Percentiles rank a stretch among this genome's conserved stretches.
Conservation (phyloP, 352 stramenopile species). For the Phytopythium litorale region DNA sequence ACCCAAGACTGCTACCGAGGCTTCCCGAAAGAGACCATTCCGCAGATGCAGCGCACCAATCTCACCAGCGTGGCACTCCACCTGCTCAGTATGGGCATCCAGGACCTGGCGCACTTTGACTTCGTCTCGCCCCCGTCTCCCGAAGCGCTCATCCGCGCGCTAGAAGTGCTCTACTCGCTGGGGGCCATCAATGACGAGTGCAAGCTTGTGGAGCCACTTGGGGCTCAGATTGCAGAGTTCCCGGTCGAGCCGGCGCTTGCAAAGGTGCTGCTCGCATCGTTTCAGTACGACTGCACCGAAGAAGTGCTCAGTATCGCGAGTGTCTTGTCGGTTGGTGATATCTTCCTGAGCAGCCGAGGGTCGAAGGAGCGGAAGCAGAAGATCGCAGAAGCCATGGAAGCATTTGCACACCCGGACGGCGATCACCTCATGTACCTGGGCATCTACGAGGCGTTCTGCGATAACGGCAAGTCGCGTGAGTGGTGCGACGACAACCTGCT, state of each 20-base stretch:
- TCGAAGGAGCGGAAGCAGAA: conserved; percentile 69
- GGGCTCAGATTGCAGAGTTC: conserved; percentile 96
- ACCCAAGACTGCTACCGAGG: conserved; percentile 52
- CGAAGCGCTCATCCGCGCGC: conserved; percentile 61
- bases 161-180: conserved; percentile 70
- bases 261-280: conserved; percentile 64
- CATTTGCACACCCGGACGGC: conserved; percentile 61
- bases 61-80: conserved; percentile 63
- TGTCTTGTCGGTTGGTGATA: conserved; percentile 92
- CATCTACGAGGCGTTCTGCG: conserved; percentile 72
- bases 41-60: conserved; percentile 85
- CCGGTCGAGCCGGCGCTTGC: conserved; percentile 92
- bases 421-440: conserved; percentile 69
- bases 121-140: conserved; percentile 75
- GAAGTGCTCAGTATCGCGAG: conserved; percentile 96
- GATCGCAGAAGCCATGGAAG: conserved; percentile 59
- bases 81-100: conserved; percentile 81
- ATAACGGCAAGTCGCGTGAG: conserved; percentile 51
- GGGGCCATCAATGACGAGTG: conserved; percentile 57
- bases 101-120: conserved; percentile 81
- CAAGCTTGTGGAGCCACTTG: conserved; percentile 74
- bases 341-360: conserved; percentile 58
- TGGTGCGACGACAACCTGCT: conserved; percentile 79
- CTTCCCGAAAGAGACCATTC: conserved; percentile 60
- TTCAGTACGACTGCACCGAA: conserved; percentile 76